Evolutionary conservation across 2,329 filamentous ascomycete species (phyloP), one percentile per base, ranked within the genome.

Genomic region (Fusarium sacchari): DNA sequence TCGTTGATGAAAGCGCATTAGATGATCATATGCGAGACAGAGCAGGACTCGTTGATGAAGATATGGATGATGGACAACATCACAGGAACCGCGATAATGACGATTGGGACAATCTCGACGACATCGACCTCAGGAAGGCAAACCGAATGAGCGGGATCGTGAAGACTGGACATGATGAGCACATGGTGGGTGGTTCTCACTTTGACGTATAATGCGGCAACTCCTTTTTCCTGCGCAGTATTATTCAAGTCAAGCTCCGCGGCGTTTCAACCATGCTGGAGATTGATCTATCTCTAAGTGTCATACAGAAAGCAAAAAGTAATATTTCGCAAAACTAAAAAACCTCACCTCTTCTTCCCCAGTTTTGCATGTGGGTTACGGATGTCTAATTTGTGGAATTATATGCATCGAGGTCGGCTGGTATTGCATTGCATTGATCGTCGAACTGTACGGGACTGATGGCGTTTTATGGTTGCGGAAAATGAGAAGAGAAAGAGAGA

Each of bases 1-100:
- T 97, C 81, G 96, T 98, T n/a, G 96, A 98, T 78, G 96, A 98
- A 84, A 98, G 94, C 79, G 94, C 94, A 5, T 91, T 99, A 63
- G 95, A 98, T 59, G 94, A 96, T 72, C 92, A 96, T 74, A 95
- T 94, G 90, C 83, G 84, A 64, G 86, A 86, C 68, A 84, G 86
- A 57, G 78, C 80, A 61, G 79, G 84, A 67, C 82, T 81, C 60
- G 84, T 87, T 58, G 86, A 89, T 53, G 89, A 92, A 71, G 87
- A 90, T 30, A 91, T 91, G 89, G 86, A 89, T 64, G 88, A 91
- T 71, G 86, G 83, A 42, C 82, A 83, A 72, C 85, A 84, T 37
- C 82, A 82, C 61, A 79, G 75, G 64, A 73, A 79, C 74, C 77
- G 81, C 76, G 80, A 83, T 66, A 69, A 78, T 66, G 85, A 88